Conservation (phyloP, 768 basidiomycete species). For the Podaxis sp. region DNA sequence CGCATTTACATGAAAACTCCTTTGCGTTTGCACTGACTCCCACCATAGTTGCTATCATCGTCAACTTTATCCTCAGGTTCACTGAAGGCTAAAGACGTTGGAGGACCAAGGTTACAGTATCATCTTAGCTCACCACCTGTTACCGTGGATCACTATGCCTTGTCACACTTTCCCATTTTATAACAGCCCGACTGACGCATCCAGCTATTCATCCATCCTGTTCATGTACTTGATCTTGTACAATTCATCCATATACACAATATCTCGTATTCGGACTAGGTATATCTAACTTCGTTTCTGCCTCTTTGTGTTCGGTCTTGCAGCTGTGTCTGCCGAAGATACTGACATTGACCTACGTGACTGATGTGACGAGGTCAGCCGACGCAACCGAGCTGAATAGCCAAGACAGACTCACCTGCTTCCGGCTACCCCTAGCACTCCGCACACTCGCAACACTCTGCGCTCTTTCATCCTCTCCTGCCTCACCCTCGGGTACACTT, state of each 20-base stretch:
- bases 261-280: not conserved
- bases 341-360: conserved; percentile 65
- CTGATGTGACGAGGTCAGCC: conserved; percentile 21
- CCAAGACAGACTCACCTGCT: conserved; percentile 40
- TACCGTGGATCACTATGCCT: too few relatives aligned
- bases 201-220: not conserved
- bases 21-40: conserved; percentile 5
- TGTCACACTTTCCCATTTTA: too few relatives aligned
- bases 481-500: conserved; percentile 25
- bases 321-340: conserved; percentile 70
- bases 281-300: conserved; percentile 45
- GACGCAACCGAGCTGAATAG: not conserved
- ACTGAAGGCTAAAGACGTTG: conserved; percentile 30
- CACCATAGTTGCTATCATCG: conserved; percentile 67
- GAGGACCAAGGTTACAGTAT: not conserved
- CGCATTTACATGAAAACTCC: conserved; percentile 15
- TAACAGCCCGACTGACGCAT: too few relatives aligned
- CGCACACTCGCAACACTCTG: conserved; percentile 61
- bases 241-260: not conserved
- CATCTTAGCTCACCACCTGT: too few relatives aligned
- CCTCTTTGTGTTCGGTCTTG: conserved; percentile 50
- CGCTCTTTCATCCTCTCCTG: conserved; percentile 46
- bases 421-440: conserved; percentile 49
- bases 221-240: not conserved
- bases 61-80: conserved; percentile 85